A percentile compares a stretch with the other conserved stretches of the same genome.
Evolutionary conservation across 1,139 yeast species (phyloP).

Genomic region (Waltiozyma sp.): DNA sequence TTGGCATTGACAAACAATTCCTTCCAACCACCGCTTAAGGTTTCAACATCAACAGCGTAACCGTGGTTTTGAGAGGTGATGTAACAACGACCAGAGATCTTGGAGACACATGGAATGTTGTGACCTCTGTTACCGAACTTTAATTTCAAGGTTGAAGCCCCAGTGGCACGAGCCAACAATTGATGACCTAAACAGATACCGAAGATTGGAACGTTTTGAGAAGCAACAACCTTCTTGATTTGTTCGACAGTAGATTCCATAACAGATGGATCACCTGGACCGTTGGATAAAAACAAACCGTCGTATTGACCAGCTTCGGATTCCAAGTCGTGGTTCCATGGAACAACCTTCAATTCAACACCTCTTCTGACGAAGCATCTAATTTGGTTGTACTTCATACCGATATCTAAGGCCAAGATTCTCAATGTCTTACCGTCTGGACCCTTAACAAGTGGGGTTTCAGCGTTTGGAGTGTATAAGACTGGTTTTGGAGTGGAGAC

Average conservation of each 20-base stretch:
- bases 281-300: constrained; percentile 93
- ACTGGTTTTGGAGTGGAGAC: constrained; percentile 75
- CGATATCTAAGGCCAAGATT: constrained; percentile 89
- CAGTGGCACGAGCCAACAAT: constrained; percentile 89
- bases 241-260: constrained; percentile 55
- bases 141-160: constrained; percentile 84
- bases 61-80: constrained; percentile 99
- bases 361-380: constrained; percentile 96
- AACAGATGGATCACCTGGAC: constrained; percentile 98
- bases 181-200: constrained; percentile 99
- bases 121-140: constrained; percentile 99
- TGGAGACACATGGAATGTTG: constrained; percentile 94
- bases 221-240: constrained; percentile 46
- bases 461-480: constrained; percentile 53
- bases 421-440: constrained; percentile 69
- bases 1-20: constrained; percentile 93
- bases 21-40: constrained; percentile 77
- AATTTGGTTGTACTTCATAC: constrained; percentile 96
- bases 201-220: constrained; percentile 67
- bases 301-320: constrained; percentile 54
- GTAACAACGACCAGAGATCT: constrained; percentile 91
- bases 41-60: constrained; percentile 80
- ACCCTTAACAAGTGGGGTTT: constrained; percentile 37
- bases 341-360: constrained; percentile 90
- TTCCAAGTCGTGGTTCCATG: constrained; percentile 86